Base-by-base conservation (phyloP, 768 basidiomycete genomes). In the Mycena crocata region DNA sequence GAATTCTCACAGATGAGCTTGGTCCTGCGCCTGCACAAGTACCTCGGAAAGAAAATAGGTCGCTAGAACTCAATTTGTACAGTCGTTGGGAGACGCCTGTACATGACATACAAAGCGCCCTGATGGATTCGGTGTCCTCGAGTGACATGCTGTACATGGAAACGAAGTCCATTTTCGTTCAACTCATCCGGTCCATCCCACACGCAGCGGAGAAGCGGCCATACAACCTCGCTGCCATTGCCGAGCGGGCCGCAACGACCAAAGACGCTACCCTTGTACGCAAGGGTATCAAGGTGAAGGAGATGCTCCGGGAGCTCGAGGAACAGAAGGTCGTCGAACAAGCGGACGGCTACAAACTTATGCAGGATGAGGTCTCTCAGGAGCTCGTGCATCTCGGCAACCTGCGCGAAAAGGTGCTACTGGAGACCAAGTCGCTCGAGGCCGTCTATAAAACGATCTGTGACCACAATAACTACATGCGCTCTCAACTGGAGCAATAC, bases 131-230 rank as follows among this genome's bases (percentile, higher is more conserved):
- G 28, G 93, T 99, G 31, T 98, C 98, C 26, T 95, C 96, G 48
- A 93, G 93, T 76, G 98, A 99, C 80, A 97, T 99, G 90, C 89
- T 99, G 32, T 99, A 99, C 83, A 98, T 99, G 96, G 98, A 99
- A 78, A 94, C 98, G 62, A 99, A 99, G 83, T 98, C 97, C 9
- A 99, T 99, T 75, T 96, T 99, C 71, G 98, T 99, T 34, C 96
- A 98, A 77, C 89, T 99, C 57, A 90, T 99, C 62, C 96, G 98
- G 71, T 99, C 96, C 34, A 88, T 99, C 61, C 97, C 97, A 1
- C 87, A 91, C 51, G 85, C 90, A 1, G 86, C 89, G 7, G 94
- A 96, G 57, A 93, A 92, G 76, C 89, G 90, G 32, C 98, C 98
- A 0, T 93, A 98, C 76, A 90, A 98, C 75, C 88, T 99, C 21